Conservation (phyloP, 441 rosid species). For the Oxalis stricta region DNA sequence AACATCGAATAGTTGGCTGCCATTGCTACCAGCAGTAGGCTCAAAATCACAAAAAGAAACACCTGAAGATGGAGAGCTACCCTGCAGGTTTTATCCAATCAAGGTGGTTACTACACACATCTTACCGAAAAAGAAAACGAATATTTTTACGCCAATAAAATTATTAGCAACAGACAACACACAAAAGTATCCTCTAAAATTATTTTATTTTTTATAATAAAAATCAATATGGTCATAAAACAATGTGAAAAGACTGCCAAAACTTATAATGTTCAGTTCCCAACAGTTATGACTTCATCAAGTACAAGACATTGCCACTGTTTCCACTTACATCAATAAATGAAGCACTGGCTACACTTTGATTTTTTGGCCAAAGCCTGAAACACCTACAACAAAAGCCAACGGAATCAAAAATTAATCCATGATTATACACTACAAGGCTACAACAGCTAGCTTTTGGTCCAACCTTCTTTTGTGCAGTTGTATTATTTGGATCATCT, state of each 20-base stretch:
- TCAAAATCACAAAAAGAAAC: constrained; percentile 19
- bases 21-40: constrained; percentile 17
- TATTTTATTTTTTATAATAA: too few relatives aligned
- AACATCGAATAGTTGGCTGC: constrained; percentile 9
- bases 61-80: constrained; percentile 21
- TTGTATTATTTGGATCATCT: constrained; percentile 29
- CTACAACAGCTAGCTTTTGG: not conserved
- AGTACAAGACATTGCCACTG: not conserved
- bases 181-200: too few relatives aligned
- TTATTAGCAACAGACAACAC: too few relatives aligned
- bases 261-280: too few relatives aligned
- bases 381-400: constrained; percentile 29
- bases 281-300: too few relatives aligned
- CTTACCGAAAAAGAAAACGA: too few relatives aligned
- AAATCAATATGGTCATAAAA: too few relatives aligned
- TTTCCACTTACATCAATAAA: constrained; percentile 35
- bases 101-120: not conserved
- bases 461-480: constrained; percentile 35
- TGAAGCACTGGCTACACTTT: constrained; percentile 20
- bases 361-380: constrained; percentile 34
- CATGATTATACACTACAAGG: constrained; percentile 3
- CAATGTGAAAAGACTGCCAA: too few relatives aligned
- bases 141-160: too few relatives aligned
- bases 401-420: not conserved
- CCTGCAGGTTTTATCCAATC: constrained; percentile 37